These are phyloP conservation scores for Didymella exigua DNA, from an alignment of 2,329 filamentous ascomycete species.

Conservation along the genomic window DNA sequence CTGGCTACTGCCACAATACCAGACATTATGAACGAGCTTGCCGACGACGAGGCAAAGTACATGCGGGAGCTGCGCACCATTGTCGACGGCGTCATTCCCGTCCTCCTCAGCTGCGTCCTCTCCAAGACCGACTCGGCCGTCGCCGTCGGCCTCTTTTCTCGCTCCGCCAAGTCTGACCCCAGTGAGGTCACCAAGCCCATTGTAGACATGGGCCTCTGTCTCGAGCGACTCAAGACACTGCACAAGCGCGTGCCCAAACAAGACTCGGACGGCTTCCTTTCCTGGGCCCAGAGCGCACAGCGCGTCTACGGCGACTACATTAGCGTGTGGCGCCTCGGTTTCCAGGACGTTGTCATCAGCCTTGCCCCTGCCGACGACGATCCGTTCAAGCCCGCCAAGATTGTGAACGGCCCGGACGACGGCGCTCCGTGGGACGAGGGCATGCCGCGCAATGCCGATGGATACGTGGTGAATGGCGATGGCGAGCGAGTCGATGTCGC, in stretches of 20 bases:
- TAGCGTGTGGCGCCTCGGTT: slow-evolving; percentile 86
- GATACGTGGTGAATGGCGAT: slow-evolving; percentile 69
- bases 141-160: slow-evolving; percentile 70
- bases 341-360: slow-evolving; percentile 93
- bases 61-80: slow-evolving; percentile 88
- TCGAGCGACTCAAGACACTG: slow-evolving; percentile 80
- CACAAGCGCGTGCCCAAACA: slow-evolving; percentile 81
- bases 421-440: slow-evolving; percentile 59
- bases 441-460: slow-evolving; percentile 63
- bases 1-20: slow-evolving; percentile 71
- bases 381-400: slow-evolving; percentile 54
- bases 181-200: slow-evolving; percentile 78
- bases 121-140: slow-evolving; percentile 70
- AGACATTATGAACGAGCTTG: slow-evolving; percentile 80
- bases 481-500: slow-evolving; percentile 94
- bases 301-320: slow-evolving; percentile 86
- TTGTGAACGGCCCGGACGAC: slow-evolving; percentile 52
- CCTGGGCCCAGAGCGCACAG: slow-evolving; percentile 80
- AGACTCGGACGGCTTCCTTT: slow-evolving; percentile 72
- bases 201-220: slow-evolving; percentile 87
- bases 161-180: slow-evolving; percentile 62
- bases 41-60: slow-evolving; percentile 84
- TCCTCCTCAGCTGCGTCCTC: slow-evolving; percentile 83
- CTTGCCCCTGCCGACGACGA: slow-evolving; percentile 76
- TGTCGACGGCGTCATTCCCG: slow-evolving; percentile 93